Conservation (phyloP, 2,329 filamentous ascomycete genomes). For the Pseudopithomyces maydicus region DNA sequence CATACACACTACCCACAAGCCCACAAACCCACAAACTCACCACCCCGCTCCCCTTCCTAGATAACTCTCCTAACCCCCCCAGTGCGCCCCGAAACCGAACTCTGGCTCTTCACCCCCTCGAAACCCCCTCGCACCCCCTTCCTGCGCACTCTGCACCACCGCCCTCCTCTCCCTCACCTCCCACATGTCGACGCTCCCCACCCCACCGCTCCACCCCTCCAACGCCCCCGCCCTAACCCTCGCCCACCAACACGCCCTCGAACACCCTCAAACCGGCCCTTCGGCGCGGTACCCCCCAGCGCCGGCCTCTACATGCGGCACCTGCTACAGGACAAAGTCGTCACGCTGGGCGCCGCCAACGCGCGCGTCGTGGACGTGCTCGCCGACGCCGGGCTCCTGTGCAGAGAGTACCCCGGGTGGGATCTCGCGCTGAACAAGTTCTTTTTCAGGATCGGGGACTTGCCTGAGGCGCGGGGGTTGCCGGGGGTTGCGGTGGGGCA, state of each 20-base stretch:
- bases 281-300: slow-evolving; percentile 22
- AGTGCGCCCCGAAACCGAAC: slow-evolving; percentile 65
- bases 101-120: slow-evolving; percentile 61
- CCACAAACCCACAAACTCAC: too few species aligned
- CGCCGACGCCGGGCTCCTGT: slow-evolving; percentile 25
- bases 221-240: slow-evolving; percentile 30
- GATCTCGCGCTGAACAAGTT: slow-evolving; percentile 58
- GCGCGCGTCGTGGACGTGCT: slow-evolving; percentile 31
- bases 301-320: slow-evolving; percentile 37
- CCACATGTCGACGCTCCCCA: slow-evolving; percentile 32
- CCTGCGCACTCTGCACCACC: slow-evolving; percentile 33
- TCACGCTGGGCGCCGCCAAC: slow-evolving; percentile 54
- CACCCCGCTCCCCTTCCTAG: too few species aligned
- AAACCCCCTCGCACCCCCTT: slow-evolving; percentile 25
- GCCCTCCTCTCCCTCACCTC: slow-evolving; percentile 36
- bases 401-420: slow-evolving; percentile 35
- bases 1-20: too few species aligned
- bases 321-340: slow-evolving; percentile 39
- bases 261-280: slow-evolving; percentile 27
- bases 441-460: slow-evolving; percentile 56
- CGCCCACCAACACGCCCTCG: slow-evolving; percentile 34
- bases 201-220: slow-evolving; percentile 32
- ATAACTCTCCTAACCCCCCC: too few species aligned
- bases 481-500: slow-evolving; percentile 62
- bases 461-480: slow-evolving; percentile 50